These are phyloP conservation scores for Xylariaceae sp. DNA, from an alignment of 2,329 filamentous ascomycete genomes.

Conservation along the genomic window DNA sequence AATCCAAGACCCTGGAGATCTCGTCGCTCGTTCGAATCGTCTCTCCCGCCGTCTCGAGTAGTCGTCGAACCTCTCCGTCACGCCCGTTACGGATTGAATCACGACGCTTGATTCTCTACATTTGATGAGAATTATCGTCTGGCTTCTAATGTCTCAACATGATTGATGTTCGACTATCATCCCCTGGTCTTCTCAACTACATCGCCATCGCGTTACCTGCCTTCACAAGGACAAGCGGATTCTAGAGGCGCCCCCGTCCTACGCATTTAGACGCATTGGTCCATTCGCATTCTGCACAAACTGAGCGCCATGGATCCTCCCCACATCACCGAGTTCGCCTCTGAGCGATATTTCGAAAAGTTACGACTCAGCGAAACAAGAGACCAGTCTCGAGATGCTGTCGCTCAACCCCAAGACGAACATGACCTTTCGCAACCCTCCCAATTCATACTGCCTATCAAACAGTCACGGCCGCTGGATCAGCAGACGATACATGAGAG, in stretches of 20 bases:
- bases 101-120: slow-evolving; percentile 8
- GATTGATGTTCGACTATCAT: slow-evolving; percentile 28
- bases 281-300: slow-evolving; percentile 7
- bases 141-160: slow-evolving; percentile 31
- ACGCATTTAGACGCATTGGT: slow-evolving; percentile 22
- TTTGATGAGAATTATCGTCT: slow-evolving; percentile 3
- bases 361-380: slow-evolving; percentile 47
- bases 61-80: not conserved
- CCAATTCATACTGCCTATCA: slow-evolving; percentile 47
- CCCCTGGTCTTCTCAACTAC: slow-evolving; percentile 24
- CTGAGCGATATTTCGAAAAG: slow-evolving; percentile 59
- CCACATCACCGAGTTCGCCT: slow-evolving; percentile 62
- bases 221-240: slow-evolving; percentile 28
- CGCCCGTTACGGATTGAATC: slow-evolving; percentile 8
- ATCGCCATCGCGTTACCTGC: slow-evolving; percentile 27
- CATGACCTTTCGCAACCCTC: slow-evolving; percentile 33
- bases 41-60: not conserved
- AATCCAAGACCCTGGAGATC: not conserved
- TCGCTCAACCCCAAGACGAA: slow-evolving; percentile 25
- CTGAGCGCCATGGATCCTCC: slow-evolving; percentile 52
- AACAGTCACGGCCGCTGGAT: slow-evolving; percentile 30
- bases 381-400: slow-evolving; percentile 37
- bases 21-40: slow-evolving; percentile 21
- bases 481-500: slow-evolving; percentile 32
- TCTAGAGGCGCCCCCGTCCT: slow-evolving; percentile 24